A percentile compares a stretch with the other conserved stretches of the same genome.
These are phyloP conservation scores for Halteria grandinella DNA, from an alignment of 73 alveolate species.

Conservation along the genomic window DNA sequence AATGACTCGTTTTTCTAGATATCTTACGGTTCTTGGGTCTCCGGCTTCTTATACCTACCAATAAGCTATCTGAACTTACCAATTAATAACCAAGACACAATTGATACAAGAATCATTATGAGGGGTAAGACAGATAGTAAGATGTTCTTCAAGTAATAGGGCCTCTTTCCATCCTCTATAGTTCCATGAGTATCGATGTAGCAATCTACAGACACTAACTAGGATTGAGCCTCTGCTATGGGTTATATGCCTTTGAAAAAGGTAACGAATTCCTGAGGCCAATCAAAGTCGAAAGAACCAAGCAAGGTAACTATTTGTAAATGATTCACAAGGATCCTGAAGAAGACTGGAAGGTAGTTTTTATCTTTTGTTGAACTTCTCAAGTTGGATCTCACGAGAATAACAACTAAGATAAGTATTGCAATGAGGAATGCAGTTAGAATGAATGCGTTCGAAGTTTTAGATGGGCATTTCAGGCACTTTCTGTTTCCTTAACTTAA, in stretches of 20 bases:
- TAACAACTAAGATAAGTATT: background rate
- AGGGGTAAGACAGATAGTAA: background rate
- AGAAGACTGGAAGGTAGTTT: slow-evolving; percentile 32
- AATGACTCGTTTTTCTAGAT: too few relatives aligned
- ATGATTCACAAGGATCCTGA: slow-evolving; percentile 57
- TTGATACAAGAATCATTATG: background rate
- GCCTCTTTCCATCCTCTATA: background rate
- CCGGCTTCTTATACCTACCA: too few relatives aligned
- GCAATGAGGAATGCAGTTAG: background rate
- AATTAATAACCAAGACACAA: background rate
- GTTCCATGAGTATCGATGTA: background rate
- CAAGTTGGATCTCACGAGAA: slow-evolving; percentile 46
- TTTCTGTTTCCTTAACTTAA: slow-evolving; percentile 26
- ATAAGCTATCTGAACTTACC: too few relatives aligned
- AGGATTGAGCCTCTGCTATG: background rate
- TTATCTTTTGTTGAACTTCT: slow-evolving; percentile 34
- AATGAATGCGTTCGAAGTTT: slow-evolving; percentile 14
- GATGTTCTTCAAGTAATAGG: background rate
- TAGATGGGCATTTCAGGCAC: slow-evolving; percentile 56
- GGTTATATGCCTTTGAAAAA: background rate
- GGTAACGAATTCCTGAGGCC: background rate
- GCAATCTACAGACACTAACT: slow-evolving; percentile 7
- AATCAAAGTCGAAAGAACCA: slow-evolving; percentile 17
- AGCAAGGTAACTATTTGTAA: slow-evolving; percentile 31
- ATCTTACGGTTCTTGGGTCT: too few relatives aligned